These are phyloP conservation scores for Plasmodium yoelii DNA, from an alignment of 169 alveolate species.

Conservation along the genomic window DNA sequence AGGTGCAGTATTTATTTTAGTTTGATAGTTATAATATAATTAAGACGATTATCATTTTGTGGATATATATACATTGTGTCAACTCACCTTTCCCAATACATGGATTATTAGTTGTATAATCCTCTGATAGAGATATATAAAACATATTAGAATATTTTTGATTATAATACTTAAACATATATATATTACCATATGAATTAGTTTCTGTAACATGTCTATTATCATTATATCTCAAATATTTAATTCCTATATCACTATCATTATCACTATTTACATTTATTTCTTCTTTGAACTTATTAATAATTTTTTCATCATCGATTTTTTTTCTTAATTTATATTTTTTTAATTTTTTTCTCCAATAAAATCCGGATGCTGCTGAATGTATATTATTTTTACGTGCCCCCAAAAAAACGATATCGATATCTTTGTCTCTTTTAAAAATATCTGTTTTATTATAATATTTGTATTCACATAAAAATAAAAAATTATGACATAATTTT, in stretches of 20 bases:
- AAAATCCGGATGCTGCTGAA: slow-evolving; percentile 73
- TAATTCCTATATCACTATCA: slow-evolving; percentile 69
- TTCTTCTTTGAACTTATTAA: slow-evolving; percentile 37
- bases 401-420: slow-evolving; percentile 56
- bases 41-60: not conserved
- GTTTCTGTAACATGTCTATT: slow-evolving; percentile 25
- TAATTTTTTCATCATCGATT: slow-evolving; percentile 31
- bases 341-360: slow-evolving; percentile 74
- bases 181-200: slow-evolving; percentile 46
- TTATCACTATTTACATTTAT: slow-evolving; percentile 59
- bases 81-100: slow-evolving; percentile 63
- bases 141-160: slow-evolving; percentile 67
- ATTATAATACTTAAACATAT: slow-evolving; percentile 62
- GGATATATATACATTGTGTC: not conserved
- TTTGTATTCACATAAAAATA: slow-evolving; percentile 65
- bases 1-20: too few species aligned
- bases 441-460: slow-evolving; percentile 73
- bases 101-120: slow-evolving; percentile 19
- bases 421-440: slow-evolving; percentile 51
- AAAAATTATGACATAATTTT: slow-evolving; percentile 71
- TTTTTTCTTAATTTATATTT: slow-evolving; percentile 48
- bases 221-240: slow-evolving; percentile 39
- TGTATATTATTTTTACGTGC: slow-evolving; percentile 50
- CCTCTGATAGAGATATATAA: slow-evolving; percentile 53
- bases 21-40: too few species aligned